Evolutionary conservation across 2,329 filamentous ascomycete species (phyloP).

Genomic region (Mollisiaceae sp.): DNA sequence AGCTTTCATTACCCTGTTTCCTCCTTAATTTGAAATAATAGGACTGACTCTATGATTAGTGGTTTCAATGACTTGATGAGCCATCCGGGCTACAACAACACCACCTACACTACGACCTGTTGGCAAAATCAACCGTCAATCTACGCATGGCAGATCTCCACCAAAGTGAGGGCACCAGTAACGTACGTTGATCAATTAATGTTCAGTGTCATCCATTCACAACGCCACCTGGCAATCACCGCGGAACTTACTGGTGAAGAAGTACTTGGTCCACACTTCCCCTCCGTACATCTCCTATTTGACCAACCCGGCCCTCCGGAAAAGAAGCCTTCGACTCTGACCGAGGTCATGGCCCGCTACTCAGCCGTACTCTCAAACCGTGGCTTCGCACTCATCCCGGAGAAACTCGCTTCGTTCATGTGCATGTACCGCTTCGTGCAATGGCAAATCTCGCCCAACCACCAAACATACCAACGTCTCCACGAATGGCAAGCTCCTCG

Average conservation of each 20-base stretch:
- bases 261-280: constrained; percentile 32
- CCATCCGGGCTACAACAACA: constrained; percentile 21
- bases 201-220: constrained; percentile 37
- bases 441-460: constrained; percentile 40
- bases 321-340: constrained; percentile 32
- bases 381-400: constrained; percentile 38
- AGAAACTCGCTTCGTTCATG: constrained; percentile 41
- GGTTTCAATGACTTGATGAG: constrained; percentile 36
- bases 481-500: constrained; percentile 39
- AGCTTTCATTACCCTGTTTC: neutral
- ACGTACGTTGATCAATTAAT: constrained; percentile 40
- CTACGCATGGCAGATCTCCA: constrained; percentile 41
- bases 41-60: constrained; percentile 13
- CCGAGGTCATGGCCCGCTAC: constrained; percentile 39
- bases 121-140: constrained; percentile 41
- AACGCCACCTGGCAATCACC: constrained; percentile 36
- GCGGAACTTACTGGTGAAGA: constrained; percentile 30
- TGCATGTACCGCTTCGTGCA: constrained; percentile 42
- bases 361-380: constrained; percentile 35
- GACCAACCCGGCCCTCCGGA: constrained; percentile 29
- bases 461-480: constrained; percentile 33
- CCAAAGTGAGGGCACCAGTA: constrained; percentile 39
- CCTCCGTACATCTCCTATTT: constrained; percentile 40
- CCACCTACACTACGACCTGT: constrained; percentile 24
- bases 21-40: constrained; percentile 26